Base-by-base conservation (phyloP, 2,329 filamentous ascomycete genomes). In the Cytospora schulzeri region DNA sequence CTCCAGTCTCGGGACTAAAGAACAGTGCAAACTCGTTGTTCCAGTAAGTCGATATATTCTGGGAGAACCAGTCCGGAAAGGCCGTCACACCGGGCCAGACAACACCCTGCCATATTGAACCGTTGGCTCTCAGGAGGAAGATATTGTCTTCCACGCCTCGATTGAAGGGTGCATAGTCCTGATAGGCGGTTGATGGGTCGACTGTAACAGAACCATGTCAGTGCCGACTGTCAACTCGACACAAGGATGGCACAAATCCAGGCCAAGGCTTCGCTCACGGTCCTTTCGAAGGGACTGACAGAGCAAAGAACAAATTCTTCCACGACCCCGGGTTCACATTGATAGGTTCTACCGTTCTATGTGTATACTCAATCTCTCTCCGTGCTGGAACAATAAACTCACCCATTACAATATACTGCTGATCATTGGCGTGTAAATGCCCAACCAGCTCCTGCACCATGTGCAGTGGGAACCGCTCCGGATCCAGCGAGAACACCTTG, bases 171-270 rank as follows among this genome's bases (percentile, higher is more conserved):
- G 76, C 73, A 64, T 78, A 81, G 67, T 86, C 80, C 28, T 76
- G 76, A 66, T 83, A 83, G 41, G 83, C 80, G 22, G 83, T 80
- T 1, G 86, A 86, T 2, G 89, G 89, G 69, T 95, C 91, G 1
- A 94, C 89, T 86, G 94, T 95, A 59, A 93, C 77, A 29, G 91
- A 82, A 68, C 90, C 91, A 54, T 89, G 83, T 73, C 92, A 90
- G 56, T 89, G 76, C 61, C 86, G 82, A 7, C 77, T 73, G 70
- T 92, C 90, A 0, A 94, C 6, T n/a, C 17, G 38, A 9, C 38
- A 4, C 17, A n/a, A 45, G 38, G 19, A n/a, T 4, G 19, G 6
- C 38, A 45, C 1, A 45, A n/a, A 17, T n/a, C 38, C 19, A n/a
- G 38, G 15, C 3, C 38, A n/a, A 45, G n/a, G n/a, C 17, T 4